phyloP scores from a whole-genome alignment of 768 basidiomycete species.

The Lactifluus volemus region DNA sequence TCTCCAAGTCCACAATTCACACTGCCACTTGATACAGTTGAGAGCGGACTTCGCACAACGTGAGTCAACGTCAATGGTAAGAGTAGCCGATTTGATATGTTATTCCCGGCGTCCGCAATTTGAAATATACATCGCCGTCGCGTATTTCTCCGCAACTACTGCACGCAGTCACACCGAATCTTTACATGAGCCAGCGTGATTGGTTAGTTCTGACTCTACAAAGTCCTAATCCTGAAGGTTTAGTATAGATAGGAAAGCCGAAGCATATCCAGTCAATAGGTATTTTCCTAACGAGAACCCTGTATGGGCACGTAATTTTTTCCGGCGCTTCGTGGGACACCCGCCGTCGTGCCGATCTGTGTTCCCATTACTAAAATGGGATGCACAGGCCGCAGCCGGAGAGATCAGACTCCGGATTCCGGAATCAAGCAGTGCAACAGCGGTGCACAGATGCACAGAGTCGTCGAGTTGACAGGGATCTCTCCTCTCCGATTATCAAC shows the following conservation, averaged over 20 bases:
- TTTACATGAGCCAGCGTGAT: background rate
- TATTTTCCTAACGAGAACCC: too few relatives aligned
- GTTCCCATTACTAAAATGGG: background rate
- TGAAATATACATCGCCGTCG: background rate
- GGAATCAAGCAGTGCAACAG: background rate
- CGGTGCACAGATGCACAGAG: too few relatives aligned
- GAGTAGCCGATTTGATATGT: background rate
- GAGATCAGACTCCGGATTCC: background rate
- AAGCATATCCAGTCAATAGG: background rate
- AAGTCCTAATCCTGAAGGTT: background rate
- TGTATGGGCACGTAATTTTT: too few relatives aligned
- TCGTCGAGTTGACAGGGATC: background rate
- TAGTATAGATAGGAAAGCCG: background rate
- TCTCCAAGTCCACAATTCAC: background rate
- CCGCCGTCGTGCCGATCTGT: background rate
- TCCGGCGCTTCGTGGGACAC: background rate
- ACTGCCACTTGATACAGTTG: background rate
- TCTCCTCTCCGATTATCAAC: background rate
- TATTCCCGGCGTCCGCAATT: background rate
- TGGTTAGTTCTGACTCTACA: background rate
- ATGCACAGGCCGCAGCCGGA: background rate
- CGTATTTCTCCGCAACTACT: background rate
- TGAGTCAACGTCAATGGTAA: background rate
- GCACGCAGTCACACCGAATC: background rate
- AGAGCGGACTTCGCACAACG: background rate